phyloP scores from a whole-genome alignment of 1,139 yeast species.

The Hanseniaspora gamundiae region DNA sequence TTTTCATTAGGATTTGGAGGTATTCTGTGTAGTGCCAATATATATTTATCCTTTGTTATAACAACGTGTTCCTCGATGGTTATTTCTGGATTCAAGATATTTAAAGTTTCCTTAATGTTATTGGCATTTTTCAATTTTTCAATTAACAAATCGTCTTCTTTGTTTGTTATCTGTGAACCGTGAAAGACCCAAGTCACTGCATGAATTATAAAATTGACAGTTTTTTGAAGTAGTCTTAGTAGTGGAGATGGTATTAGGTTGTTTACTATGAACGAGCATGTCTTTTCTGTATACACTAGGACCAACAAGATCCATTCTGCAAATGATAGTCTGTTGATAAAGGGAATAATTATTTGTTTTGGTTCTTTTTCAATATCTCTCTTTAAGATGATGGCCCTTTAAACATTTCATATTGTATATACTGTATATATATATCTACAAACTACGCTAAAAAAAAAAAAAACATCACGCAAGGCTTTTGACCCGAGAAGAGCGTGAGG shows the following conservation, averaged over 20 bases:
- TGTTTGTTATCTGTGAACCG: background rate
- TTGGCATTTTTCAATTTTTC: conserved; percentile 25
- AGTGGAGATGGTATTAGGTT: background rate
- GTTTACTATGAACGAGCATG: conserved; percentile 21
- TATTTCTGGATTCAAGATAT: conserved; percentile 38
- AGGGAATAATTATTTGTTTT: conserved; percentile 18
- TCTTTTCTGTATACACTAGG: conserved; percentile 24
- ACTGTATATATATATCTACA: background rate
- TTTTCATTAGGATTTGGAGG: conserved; percentile 28
- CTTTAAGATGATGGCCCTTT: background rate
- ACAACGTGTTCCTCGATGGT: conserved; percentile 52
- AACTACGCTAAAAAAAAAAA: background rate
- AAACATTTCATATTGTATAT: background rate
- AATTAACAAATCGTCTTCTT: conserved; percentile 9
- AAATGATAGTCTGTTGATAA: conserved; percentile 24
- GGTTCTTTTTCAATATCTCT: conserved; percentile 9
- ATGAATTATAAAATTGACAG: background rate
- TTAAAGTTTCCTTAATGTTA: conserved; percentile 55
- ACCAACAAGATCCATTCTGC: conserved; percentile 26
- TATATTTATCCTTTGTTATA: conserved; percentile 39
- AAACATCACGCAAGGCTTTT: background rate
- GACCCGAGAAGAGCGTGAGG: background rate
- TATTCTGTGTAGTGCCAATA: conserved; percentile 43
- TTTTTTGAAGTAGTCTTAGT: background rate
- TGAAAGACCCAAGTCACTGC: background rate